phyloP scores from a whole-genome alignment of 805 yeast species.

The Hanseniaspora mollemarum region DNA sequence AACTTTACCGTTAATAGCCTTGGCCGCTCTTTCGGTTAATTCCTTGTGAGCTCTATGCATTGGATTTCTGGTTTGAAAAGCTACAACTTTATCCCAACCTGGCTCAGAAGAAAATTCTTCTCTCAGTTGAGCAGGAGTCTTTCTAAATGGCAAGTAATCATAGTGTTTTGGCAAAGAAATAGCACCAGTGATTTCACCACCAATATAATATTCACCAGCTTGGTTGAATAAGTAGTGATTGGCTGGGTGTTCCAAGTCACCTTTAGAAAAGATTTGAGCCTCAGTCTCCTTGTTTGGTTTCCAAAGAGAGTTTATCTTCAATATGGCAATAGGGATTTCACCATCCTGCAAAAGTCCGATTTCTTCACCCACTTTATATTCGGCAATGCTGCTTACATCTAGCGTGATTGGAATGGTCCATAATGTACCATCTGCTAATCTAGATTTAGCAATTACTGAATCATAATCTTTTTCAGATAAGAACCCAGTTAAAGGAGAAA shows the following conservation, averaged over 20 bases:
- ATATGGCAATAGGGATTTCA: conserved; percentile 64
- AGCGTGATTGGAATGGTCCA: conserved; percentile 92
- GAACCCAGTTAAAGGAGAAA: conserved; percentile 69
- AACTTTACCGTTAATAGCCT: conserved; percentile 74
- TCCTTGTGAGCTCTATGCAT: conserved; percentile 98
- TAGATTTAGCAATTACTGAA: conserved; percentile 53
- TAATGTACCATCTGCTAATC: conserved; percentile 58
- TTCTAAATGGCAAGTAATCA: conserved; percentile 77
- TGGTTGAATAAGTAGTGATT: conserved; percentile 55
- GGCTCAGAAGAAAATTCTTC: conserved; percentile 67
- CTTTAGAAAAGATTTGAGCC: conserved; percentile 82
- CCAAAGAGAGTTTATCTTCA: conserved; percentile 69
- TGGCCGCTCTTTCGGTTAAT: conserved; percentile 91
- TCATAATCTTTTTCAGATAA: conserved; percentile 52
- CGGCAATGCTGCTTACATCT: conserved; percentile 47
- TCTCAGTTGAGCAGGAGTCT: conserved; percentile 84
- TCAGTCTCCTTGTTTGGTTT: conserved; percentile 68
- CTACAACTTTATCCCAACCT: conserved; percentile 75
- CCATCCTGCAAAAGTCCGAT: conserved; percentile 72
- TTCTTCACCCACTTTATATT: conserved; percentile 45
- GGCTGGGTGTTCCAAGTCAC: conserved; percentile 96
- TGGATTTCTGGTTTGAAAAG: conserved; percentile 96
- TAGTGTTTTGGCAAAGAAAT: conserved; percentile 75
- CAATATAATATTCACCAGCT: conserved; percentile 76
- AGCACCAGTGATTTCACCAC: conserved; percentile 72